These are phyloP conservation scores for Chimonanthus praecox DNA, from an alignment of 164 flowering plant species.

Conservation along the genomic window DNA sequence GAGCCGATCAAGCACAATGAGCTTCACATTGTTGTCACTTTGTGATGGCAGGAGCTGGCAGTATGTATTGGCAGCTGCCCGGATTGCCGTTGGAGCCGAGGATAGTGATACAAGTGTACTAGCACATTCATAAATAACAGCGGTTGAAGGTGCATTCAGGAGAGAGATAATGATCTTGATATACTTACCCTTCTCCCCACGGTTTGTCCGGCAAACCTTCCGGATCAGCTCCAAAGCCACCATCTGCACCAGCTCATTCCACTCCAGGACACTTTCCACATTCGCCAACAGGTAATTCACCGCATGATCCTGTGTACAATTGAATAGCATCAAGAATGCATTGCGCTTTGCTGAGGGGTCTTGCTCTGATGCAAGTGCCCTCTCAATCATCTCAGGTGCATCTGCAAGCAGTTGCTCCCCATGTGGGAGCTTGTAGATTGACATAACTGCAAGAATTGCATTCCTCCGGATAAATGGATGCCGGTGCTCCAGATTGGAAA, in stretches of 20 bases:
- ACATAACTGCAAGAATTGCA: constrained; percentile 86
- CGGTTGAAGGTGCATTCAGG: constrained; percentile 73
- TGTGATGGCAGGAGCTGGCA: constrained; percentile 81
- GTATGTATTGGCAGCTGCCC: constrained; percentile 83
- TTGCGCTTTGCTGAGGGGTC: constrained; percentile 78
- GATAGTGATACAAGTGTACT: constrained; percentile 89
- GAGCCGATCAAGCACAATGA: constrained; percentile 80
- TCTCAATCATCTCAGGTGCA: constrained; percentile 89
- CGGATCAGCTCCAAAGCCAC: constrained; percentile 85
- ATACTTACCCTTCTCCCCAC: constrained; percentile 80
- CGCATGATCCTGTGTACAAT: constrained; percentile 67
- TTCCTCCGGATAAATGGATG: constrained; percentile 77
- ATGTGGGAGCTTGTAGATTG: constrained; percentile 75
- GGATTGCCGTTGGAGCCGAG: constrained; percentile 90
- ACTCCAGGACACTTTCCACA: constrained; percentile 58
- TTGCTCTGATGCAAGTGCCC: constrained; percentile 59
- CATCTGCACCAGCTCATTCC: constrained; percentile 94
- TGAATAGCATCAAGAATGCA: constrained; percentile 82
- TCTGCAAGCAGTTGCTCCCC: constrained; percentile 77
- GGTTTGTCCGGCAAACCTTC: constrained; percentile 76
- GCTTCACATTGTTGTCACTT: constrained; percentile 96
- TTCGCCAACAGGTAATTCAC: constrained; percentile 48
- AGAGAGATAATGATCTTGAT: constrained; percentile 80
- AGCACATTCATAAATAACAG: constrained; percentile 93
- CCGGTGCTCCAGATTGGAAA: constrained; percentile 68